Conservation (phyloP, 1,284 basidiomycete genomes). For the Cryptococcus maquisensis region DNA sequence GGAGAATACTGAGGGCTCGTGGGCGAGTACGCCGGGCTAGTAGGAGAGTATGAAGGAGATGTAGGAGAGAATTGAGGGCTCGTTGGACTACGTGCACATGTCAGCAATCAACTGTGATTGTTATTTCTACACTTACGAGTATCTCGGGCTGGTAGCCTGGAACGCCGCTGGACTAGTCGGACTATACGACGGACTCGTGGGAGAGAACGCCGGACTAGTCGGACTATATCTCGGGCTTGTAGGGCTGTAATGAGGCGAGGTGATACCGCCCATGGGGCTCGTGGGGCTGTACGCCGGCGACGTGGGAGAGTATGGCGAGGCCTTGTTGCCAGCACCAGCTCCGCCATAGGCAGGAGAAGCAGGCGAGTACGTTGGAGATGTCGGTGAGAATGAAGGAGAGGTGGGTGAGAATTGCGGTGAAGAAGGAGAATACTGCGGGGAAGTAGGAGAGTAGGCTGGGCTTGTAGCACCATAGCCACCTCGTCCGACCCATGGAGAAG, state of each 20-base stretch:
- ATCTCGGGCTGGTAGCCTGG: constrained; percentile 78
- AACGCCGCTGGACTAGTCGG: constrained; percentile 60
- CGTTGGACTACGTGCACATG: constrained; percentile 19
- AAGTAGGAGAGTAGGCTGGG: constrained; percentile 61
- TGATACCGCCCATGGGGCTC: constrained; percentile 15
- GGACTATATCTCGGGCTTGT: constrained; percentile 39
- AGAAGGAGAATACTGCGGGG: constrained; percentile 63
- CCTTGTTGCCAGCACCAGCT: constrained; percentile 10
- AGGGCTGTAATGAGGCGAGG: constrained; percentile 29
- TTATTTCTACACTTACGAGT: constrained; percentile 52
- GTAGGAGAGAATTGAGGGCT: constrained; percentile 67
- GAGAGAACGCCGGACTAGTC: constrained; percentile 36
- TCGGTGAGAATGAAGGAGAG: constrained; percentile 64
- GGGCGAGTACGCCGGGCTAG: constrained; percentile 55
- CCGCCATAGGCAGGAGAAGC: constrained; percentile 69
- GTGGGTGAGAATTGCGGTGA: constrained; percentile 75
- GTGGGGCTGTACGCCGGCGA: constrained; percentile 33
- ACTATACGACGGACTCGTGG: constrained; percentile 56
- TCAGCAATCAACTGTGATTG: not conserved
- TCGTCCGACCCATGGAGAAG: constrained; percentile 67
- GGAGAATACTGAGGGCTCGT: constrained; percentile 71
- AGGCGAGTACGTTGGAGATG: constrained; percentile 45
- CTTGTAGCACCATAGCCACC: constrained; percentile 57
- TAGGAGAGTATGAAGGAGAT: constrained; percentile 59
- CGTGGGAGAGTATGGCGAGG: constrained; percentile 39